Conservation (phyloP, 192 early-diverging fungal species). For the Mortierella antarctica region DNA sequence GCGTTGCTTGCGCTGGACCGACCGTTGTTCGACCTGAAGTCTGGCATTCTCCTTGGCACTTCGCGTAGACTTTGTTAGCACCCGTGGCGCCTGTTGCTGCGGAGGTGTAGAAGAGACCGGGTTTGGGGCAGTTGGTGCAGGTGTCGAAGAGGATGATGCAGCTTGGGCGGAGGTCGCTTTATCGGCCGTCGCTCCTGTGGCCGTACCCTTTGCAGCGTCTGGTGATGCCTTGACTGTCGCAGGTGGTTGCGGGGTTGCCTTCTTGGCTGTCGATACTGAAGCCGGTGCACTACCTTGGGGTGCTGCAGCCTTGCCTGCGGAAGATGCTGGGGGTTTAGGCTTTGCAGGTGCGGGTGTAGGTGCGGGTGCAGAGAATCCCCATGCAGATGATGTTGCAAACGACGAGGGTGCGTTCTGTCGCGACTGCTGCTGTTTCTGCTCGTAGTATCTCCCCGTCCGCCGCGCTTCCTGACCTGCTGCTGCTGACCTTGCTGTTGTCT, state of each 20-base stretch:
- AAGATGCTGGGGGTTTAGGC: slow-evolving; percentile 1
- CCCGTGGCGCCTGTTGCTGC: slow-evolving; percentile 4
- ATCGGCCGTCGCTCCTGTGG: background rate
- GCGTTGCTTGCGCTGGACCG: slow-evolving; percentile 15
- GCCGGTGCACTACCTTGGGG: background rate
- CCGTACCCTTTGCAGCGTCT: background rate
- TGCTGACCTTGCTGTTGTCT: background rate
- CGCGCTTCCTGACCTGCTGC: slow-evolving; percentile 10
- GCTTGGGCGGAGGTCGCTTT: too few relatives aligned
- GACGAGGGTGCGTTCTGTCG: slow-evolving; percentile 31
- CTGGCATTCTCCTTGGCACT: slow-evolving; percentile 45
- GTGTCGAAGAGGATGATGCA: background rate
- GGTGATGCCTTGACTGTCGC: too few relatives aligned
- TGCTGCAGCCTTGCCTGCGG: background rate
- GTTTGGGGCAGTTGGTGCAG: background rate
- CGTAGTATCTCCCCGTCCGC: slow-evolving; percentile 24
- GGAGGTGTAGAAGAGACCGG: background rate
- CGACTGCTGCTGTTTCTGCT: slow-evolving; percentile 8
- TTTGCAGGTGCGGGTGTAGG: background rate
- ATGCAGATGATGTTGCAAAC: slow-evolving; percentile 30
- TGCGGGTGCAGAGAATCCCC: slow-evolving; percentile 24
- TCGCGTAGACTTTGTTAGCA: slow-evolving; percentile 22
- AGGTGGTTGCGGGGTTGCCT: background rate
- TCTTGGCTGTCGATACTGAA: too few relatives aligned
- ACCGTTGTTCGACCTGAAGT: slow-evolving; percentile 28